Evolutionary conservation across 2,329 filamentous ascomycete genomes (phyloP).

Genomic region (Cladosporium sp.): DNA sequence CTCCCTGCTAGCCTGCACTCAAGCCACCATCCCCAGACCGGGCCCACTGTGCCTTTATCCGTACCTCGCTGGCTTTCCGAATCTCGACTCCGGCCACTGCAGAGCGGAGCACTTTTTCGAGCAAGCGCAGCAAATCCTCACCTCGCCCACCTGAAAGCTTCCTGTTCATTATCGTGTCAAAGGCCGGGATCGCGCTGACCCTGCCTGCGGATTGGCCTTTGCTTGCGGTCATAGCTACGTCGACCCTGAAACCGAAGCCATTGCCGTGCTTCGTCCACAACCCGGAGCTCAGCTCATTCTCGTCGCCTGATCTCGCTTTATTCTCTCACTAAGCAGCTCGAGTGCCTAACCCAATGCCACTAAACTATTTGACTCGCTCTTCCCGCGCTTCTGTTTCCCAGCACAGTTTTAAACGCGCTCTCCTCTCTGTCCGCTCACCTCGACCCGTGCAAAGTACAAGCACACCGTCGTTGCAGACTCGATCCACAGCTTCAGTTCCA

Average conservation of each 20-base stretch:
- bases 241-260: not conserved
- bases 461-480: slow-evolving; percentile 1
- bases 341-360: slow-evolving; percentile 1
- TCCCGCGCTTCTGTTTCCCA: slow-evolving; percentile 6
- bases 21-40: slow-evolving; percentile 12
- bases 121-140: slow-evolving; percentile 14
- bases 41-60: slow-evolving; percentile 11
- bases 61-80: not conserved
- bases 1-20: not conserved
- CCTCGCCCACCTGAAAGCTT: not conserved
- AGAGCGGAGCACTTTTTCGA: slow-evolving; percentile 14
- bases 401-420: slow-evolving; percentile 1
- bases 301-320: slow-evolving; percentile 10
- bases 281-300: slow-evolving; percentile 6
- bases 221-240: slow-evolving; percentile 3
- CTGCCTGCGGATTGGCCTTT: slow-evolving; percentile 14
- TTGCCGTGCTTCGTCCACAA: slow-evolving; percentile 16
- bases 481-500: slow-evolving; percentile 24
- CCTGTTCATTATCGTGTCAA: slow-evolving; percentile 17
- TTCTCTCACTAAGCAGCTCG: not conserved
- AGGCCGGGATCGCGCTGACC: not conserved
- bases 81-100: slow-evolving; percentile 8
- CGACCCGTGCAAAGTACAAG: slow-evolving; percentile 1
- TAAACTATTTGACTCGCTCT: slow-evolving; percentile 13
- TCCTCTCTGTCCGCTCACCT: not conserved